These are phyloP conservation scores for Erysimum cheiri DNA, from an alignment of 441 rosid genomes.

Conservation along the genomic window DNA sequence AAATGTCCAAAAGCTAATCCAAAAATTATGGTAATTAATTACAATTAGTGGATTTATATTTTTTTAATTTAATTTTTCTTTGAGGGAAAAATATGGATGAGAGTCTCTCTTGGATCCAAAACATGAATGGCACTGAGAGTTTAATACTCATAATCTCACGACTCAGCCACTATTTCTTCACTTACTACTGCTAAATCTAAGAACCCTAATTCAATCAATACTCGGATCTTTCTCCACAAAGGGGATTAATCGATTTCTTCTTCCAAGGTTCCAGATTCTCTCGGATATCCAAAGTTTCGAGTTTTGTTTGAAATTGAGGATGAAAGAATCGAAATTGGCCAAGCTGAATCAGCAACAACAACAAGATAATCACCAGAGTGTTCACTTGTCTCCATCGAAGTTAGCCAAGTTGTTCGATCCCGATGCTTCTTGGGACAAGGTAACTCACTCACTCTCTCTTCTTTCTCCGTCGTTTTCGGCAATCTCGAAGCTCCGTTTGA, in stretches of 20 bases:
- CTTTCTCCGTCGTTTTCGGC: not conserved
- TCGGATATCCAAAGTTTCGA: conserved; percentile 8
- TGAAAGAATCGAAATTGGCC: conserved; percentile 76
- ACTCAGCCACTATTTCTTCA: conserved; percentile 10
- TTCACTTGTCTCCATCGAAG: conserved; percentile 70
- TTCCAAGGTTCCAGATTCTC: too few species aligned
- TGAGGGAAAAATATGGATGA: not conserved
- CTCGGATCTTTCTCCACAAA: not conserved
- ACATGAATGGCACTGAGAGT: conserved; percentile 11
- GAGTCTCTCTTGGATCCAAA: not conserved
- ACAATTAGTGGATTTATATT: not conserved
- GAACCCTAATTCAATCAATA: not conserved
- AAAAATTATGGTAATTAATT: not conserved
- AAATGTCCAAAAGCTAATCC: not conserved
- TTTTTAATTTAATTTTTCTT: not conserved
- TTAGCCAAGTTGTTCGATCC: conserved; percentile 83
- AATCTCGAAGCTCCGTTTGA: conserved; percentile 15
- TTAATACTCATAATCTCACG: conserved; percentile 32
- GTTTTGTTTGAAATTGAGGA: conserved; percentile 39
- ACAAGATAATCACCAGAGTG: conserved; percentile 45
- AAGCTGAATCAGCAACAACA: conserved; percentile 57
- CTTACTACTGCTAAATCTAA: not conserved
- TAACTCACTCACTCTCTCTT: conserved; percentile 13
- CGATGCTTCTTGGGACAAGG: conserved; percentile 94
- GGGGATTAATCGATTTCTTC: too few species aligned